Conservation (phyloP, 495 filamentous ascomycete species). For the Aspergillus saccharolyticus region DNA sequence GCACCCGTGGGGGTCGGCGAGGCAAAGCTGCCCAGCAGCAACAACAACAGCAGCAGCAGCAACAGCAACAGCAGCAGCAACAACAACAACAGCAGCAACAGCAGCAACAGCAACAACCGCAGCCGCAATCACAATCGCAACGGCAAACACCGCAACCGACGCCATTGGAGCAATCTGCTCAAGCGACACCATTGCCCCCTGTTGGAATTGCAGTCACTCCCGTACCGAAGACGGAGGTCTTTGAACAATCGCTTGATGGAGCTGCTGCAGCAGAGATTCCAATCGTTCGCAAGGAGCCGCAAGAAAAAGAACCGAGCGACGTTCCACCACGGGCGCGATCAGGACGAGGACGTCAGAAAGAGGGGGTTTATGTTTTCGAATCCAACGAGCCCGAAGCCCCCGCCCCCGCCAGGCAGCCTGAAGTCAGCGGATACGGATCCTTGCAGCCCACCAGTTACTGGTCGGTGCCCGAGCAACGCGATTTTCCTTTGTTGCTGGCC, state of each 20-base stretch:
- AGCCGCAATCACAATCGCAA: too few relatives aligned
- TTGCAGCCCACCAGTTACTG: conserved; percentile 86
- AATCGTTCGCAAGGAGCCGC: conserved; percentile 19
- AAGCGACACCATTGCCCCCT: conserved; percentile 12
- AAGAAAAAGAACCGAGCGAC: conserved; percentile 24
- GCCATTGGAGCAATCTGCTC: conserved; percentile 8
- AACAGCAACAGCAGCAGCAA: conserved; percentile 26
- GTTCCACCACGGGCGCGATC: conserved; percentile 25
- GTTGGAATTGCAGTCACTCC: conserved; percentile 21
- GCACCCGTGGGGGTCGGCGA: conserved; percentile 34
- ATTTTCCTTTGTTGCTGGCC: conserved; percentile 71
- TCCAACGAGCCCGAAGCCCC: conserved; percentile 34
- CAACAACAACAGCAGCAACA: conserved; percentile 13
- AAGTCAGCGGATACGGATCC: conserved; percentile 38
- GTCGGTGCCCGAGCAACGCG: conserved; percentile 85
- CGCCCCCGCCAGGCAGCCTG: conserved; percentile 21
- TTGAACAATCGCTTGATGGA: conserved; percentile 27
- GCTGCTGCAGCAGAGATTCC: conserved; percentile 16
- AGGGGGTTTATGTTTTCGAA: conserved; percentile 39
- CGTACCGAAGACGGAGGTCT: conserved; percentile 31
- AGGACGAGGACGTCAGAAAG: conserved; percentile 34
- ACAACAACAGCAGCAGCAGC: conserved; percentile 15
- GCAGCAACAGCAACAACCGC: conserved; percentile 12
- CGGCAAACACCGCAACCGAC: conserved; percentile 13
- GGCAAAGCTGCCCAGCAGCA: conserved; percentile 32